Evolutionary conservation across 129 eudicot species (phyloP), one percentile per base, ranked within the genome.

Genomic region (Rutidosis leptorrhynchoides): DNA sequence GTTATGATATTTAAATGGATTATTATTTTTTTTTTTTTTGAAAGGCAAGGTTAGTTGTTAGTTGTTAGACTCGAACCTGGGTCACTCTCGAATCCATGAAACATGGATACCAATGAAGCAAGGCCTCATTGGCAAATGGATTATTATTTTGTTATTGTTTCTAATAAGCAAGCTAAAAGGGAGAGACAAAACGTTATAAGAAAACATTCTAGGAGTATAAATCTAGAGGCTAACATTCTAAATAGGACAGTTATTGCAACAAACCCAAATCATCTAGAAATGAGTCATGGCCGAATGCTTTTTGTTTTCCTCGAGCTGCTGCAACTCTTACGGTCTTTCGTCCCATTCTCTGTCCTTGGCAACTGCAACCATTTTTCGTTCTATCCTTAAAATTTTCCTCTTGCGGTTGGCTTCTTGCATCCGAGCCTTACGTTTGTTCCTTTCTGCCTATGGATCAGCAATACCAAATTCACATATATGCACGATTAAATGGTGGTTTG

Each of bases 341-440:
- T 85, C 87, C 99, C 96, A 93, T n/a, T n/a, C 99, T 72, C 96
- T n/a, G 10, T 93, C 99, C 66, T 96, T 89, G 17, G 96, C 99
- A 67, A 89, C 99, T 37, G 96, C 95, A 61, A 93, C 95, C 96
- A 93, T 93, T 79, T 89, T 89, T 6, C 93, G 80, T 83, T 93
- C 96, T 58, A 89, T 86, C 79, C 83, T 82, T 62, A 74, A 63
- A 35, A 70, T 76, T 32, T 52, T 67, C 70, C 89, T 93, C 83
- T 83, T 93, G 78, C 78, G 57, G 45, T 84, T 93, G 8, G 95
- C 99, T 79, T 84, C 92, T 49, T 93, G 96, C 83, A 86, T 11
- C 70, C 77, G 76, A 49, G 76, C 90, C 78, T 79, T 83, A 23
- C 98, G 88, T 70, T 87, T 91, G 90, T 79, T 89, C 78, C 79